A percentile compares a stretch with the other conserved stretches of the same genome.
phyloP scores from a whole-genome alignment of 2,329 filamentous ascomycete genomes.

The Fusarium xylarioides region DNA sequence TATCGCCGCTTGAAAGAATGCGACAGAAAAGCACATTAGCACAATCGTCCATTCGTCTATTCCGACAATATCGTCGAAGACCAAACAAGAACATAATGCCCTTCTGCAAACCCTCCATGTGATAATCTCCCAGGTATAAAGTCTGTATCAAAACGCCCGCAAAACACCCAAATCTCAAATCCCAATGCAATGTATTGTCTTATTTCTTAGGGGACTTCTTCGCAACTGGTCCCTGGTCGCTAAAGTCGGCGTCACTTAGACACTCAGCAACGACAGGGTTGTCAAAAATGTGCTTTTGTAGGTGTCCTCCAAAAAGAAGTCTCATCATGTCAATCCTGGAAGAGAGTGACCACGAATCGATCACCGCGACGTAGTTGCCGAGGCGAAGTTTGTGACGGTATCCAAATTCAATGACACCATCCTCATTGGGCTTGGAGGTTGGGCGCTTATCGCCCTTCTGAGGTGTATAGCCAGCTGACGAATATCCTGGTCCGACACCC shows the following conservation, averaged over 20 bases:
- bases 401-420: constrained; percentile 59
- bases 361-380: constrained; percentile 54
- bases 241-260: constrained; percentile 50
- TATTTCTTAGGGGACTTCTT: constrained; percentile 24
- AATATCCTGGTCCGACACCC: constrained; percentile 64
- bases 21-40: not conserved
- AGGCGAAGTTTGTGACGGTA: constrained; percentile 63
- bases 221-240: constrained; percentile 30
- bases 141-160: constrained; percentile 21
- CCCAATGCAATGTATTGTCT: not conserved
- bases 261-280: constrained; percentile 52
- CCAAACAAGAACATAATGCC: not conserved
- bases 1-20: not conserved
- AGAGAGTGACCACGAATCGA: constrained; percentile 62
- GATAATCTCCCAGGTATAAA: constrained; percentile 8
- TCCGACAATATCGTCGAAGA: not conserved
- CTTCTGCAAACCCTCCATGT: not conserved
- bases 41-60: not conserved
- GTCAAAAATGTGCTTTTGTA: constrained; percentile 50
- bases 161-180: not conserved
- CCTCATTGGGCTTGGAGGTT: constrained; percentile 51
- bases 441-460: constrained; percentile 54
- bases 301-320: constrained; percentile 57
- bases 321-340: constrained; percentile 60
- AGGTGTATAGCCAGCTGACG: constrained; percentile 55